Percentiles rank a stretch among this genome's conserved stretches.
phyloP scores from a whole-genome alignment of 2,329 filamentous ascomycete species.

The Hymenoscyphus infarciens region DNA sequence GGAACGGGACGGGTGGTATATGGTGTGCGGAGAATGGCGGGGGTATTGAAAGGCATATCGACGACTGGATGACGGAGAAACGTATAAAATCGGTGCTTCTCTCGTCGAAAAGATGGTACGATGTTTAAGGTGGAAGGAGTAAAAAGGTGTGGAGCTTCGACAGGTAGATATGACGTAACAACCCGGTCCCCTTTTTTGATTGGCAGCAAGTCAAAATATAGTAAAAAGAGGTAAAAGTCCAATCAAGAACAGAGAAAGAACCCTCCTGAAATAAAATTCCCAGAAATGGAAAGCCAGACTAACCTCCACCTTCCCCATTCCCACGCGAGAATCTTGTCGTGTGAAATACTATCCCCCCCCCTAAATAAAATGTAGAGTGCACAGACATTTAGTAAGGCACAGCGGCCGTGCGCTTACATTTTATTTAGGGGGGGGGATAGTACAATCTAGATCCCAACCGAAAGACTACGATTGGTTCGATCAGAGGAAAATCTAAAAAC shows the following conservation, averaged over 20 bases:
- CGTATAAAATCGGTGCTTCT: background rate
- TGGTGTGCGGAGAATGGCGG: slow-evolving; percentile 10
- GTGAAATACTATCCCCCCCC: too few relatives aligned
- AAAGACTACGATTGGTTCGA: background rate
- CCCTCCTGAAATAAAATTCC: background rate
- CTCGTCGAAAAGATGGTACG: too few relatives aligned
- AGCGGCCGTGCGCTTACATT: too few relatives aligned
- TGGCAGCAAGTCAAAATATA: background rate
- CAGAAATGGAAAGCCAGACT: background rate
- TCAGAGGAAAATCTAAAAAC: background rate
- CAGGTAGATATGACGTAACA: background rate
- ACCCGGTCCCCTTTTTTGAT: too few relatives aligned
- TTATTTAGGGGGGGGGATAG: too few relatives aligned
- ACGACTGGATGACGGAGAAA: background rate
- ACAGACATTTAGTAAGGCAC: too few relatives aligned
- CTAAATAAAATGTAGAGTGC: too few relatives aligned
- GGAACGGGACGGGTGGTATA: slow-evolving; percentile 10
- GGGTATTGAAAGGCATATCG: slow-evolving; percentile 9
- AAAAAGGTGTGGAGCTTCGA: background rate
- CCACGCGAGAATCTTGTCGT: background rate
- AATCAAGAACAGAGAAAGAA: background rate
- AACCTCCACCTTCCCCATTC: background rate
- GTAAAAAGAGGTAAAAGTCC: background rate
- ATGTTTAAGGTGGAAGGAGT: background rate
- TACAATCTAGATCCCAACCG: background rate